Evolutionary conservation across 2,329 filamentous ascomycete genomes (phyloP).

Genomic region (Parastagonospora avenae): DNA sequence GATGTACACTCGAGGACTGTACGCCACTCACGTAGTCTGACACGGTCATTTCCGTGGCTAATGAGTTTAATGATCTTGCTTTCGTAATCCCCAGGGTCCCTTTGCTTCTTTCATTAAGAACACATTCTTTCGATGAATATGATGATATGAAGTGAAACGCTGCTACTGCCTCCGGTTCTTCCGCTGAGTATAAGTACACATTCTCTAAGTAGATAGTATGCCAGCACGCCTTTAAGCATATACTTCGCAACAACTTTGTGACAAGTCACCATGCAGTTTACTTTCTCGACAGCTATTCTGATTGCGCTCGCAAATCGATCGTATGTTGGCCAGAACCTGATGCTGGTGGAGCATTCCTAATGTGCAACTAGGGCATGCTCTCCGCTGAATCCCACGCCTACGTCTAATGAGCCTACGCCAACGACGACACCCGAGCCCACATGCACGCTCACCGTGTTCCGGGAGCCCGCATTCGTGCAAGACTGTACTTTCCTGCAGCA

Average conservation of each 20-base stretch:
- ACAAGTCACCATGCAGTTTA: neutral
- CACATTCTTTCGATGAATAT: slow-evolving; percentile 1
- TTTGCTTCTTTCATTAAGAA: slow-evolving; percentile 7
- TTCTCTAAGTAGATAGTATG: no score
- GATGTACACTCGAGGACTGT: slow-evolving; percentile 7
- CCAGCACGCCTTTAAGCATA: no score
- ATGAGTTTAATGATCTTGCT: slow-evolving; percentile 7
- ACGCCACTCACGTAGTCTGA: slow-evolving; percentile 2
- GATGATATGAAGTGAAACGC: no score
- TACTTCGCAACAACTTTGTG: no score
- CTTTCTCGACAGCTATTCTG: neutral
- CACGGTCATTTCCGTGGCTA: neutral
- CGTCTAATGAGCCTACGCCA: no score
- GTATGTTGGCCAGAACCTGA: neutral
- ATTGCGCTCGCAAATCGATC: neutral
- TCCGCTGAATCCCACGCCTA: neutral
- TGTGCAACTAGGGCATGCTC: slow-evolving; percentile 2
- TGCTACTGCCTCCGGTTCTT: no score
- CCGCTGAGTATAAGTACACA: no score
- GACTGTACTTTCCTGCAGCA: slow-evolving; percentile 31
- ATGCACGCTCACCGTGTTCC: slow-evolving; percentile 23
- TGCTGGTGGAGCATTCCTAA: neutral
- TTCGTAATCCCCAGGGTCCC: neutral
- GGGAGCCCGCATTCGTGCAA: slow-evolving; percentile 17
- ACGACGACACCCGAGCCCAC: slow-evolving; percentile 7